Base-by-base conservation (phyloP, 352 stramenopile species). In the Phytophthora meadii region DNA sequence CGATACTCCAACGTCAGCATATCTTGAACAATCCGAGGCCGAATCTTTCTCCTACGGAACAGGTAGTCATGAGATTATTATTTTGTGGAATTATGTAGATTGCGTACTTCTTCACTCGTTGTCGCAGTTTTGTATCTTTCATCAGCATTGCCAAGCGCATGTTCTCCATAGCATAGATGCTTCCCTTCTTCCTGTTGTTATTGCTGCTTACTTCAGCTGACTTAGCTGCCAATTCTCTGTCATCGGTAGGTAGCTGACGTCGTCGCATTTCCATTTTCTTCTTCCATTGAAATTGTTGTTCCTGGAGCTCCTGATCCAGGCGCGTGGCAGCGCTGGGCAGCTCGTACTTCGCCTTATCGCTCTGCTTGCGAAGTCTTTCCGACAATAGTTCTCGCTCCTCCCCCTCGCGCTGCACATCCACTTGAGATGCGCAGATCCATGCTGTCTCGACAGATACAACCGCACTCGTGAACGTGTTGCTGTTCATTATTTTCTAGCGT, bases 141-240 rank as follows among this genome's bases (percentile, higher is more conserved):
- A 86, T 74, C 1, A 88, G 60, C 55, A 64, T 70, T 8, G 77
- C 69, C 8, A 94, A 61, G 0, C 84, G 77, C 52, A 79, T 51
- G 63, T 92, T 90, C 61, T 94, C 82, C 28, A 77, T 56, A n/a
- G 81, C 69, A 44, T 94, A 94, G 6, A 84, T 66, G 25, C 50
- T 79, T 27, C 52, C 14, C 48, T 63, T 60, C 30, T 56, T 61
- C 36, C 11, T 64, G 46, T 70, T 81, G 54, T 76, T 88, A 36
- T 47, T 76, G 47, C 24, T 77, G 51, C 17, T 68, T 25, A 24
- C 27, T 4, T 73, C 19, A 2, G 36, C 11, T 6, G 34, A 8
- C 32, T 64, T 56, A 1, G 41, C 48, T 9, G 44, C 54, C 17
- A 72, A 14, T 39, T 70, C 65, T 19, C 27, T 62, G n/a, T 61